Base-by-base conservation (phyloP, 1,284 basidiomycete genomes). In the Cryptococcus amylolentus region DNA sequence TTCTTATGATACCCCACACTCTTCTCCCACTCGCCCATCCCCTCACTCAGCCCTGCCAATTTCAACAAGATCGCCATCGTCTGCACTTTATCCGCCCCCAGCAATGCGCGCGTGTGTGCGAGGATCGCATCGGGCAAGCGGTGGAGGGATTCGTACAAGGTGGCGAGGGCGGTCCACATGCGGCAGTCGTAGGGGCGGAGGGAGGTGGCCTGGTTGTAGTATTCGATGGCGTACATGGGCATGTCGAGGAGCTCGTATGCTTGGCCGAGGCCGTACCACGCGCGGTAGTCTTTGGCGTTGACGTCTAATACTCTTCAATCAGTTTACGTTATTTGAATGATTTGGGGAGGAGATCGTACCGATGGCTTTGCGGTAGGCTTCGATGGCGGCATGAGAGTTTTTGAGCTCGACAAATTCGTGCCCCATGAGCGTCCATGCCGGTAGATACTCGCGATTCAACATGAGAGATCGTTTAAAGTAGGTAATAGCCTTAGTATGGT, bases 401-500 rank as follows among this genome's bases (percentile, higher is more conserved):
- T 98, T 98, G 83, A 98, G 86, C 79, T 98, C 96, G 54, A 98
- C 88, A 71, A 92, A 98, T 76, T 98, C 96, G 76, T 98, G 96
- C 0, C 96, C 96, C 87, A 99, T 92, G 60, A 98, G 77, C n/a
- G 95, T 98, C 96, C 96, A 99, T 4, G 96, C 96, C 3, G 91
- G 88, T 23, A 98, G 82, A 76, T 94, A 98, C 5, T 90, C 92
- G 60, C 89, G 84, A 76, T 99, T 95, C 50, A 99, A 84, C 67
- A 94, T 88, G 18, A 95, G 89, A 9, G 95, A 94, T 56, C 94
- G 84, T 64, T 88, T 84, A 78, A 98, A 98, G 75, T 97, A 96
- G 68, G 89, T 89, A 68, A 98, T 88, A 0, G 96, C 93, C 73
- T 95, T 95, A 68, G 92, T 91, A 72, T 98, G 94, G 69, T 98